These are phyloP conservation scores for Phytophthora litchii DNA, from an alignment of 352 stramenopile species.

Conservation along the genomic window DNA sequence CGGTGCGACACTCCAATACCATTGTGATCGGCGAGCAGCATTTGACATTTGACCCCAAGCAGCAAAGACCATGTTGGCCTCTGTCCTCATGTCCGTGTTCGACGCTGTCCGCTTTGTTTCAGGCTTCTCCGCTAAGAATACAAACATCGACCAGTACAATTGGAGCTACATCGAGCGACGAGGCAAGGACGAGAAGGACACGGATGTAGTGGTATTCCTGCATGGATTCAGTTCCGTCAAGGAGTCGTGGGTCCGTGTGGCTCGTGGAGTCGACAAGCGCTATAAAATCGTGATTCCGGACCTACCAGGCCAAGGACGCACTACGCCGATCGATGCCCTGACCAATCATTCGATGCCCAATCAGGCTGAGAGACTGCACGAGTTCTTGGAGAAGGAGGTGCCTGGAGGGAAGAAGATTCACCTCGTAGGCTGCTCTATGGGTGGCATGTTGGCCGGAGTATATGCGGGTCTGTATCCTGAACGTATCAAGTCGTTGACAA, in stretches of 20 bases:
- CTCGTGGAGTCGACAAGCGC: conserved; percentile 52
- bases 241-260: conserved; percentile 66
- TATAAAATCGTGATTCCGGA: conserved; percentile 72
- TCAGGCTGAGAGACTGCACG: conserved; percentile 59
- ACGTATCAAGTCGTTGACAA: conserved; percentile 61
- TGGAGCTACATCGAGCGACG: conserved; percentile 78
- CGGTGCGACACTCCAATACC: conserved; percentile 1
- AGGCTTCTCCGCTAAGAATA: conserved; percentile 56
- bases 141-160: conserved; percentile 55
- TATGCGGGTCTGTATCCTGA: conserved; percentile 70
- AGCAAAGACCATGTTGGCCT: conserved; percentile 21
- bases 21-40: neutral
- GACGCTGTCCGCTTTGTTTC: conserved; percentile 58
- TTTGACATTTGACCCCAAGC: conserved; percentile 9
- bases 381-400: conserved; percentile 62
- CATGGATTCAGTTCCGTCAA: conserved; percentile 80
- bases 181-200: conserved; percentile 41
- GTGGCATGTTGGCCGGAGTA: conserved; percentile 74
- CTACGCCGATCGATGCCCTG: conserved; percentile 49
- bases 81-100: conserved; percentile 47
- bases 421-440: conserved; percentile 78
- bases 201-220: conserved; percentile 67
- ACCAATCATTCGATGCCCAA: conserved; percentile 57
- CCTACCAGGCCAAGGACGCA: conserved; percentile 69
- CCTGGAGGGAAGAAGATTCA: conserved; percentile 64